phyloP scores from a whole-genome alignment of 257 asterid genomes.

The Leptodermis oblonga region DNA sequence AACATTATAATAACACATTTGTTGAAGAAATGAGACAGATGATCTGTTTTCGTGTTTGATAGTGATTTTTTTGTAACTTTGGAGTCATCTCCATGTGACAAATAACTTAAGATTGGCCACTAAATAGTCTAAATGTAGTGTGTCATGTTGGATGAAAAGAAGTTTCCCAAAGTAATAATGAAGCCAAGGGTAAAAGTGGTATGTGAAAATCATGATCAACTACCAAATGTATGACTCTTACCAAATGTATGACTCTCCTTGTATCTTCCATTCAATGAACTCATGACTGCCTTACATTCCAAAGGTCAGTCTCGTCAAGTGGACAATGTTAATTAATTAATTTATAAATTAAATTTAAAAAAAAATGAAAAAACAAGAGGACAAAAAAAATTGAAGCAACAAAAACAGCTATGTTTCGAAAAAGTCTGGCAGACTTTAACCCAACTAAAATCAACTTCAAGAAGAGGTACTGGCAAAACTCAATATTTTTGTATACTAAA shows the following conservation, averaged over 20 bases:
- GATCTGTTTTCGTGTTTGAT: too few relatives aligned
- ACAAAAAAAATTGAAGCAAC: background rate
- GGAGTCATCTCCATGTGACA: conserved; percentile 20
- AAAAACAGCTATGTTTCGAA: conserved; percentile 9
- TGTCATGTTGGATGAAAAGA: background rate
- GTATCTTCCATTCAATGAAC: conserved; percentile 11
- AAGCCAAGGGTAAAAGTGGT: conserved; percentile 26
- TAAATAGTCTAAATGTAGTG: too few relatives aligned
- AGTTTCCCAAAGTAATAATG: background rate
- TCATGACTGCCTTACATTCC: conserved; percentile 30
- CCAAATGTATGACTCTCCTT: conserved; percentile 17
- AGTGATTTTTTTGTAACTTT: conserved; percentile 20
- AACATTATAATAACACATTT: too few relatives aligned
- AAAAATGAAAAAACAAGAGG: too few relatives aligned
- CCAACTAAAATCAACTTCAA: too few relatives aligned
- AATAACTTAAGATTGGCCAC: background rate
- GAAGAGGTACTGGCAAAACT: too few relatives aligned
- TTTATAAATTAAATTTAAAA: too few relatives aligned
- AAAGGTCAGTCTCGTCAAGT: conserved; percentile 34
- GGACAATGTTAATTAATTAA: background rate
- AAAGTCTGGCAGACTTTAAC: background rate
- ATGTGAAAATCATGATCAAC: conserved; percentile 10
- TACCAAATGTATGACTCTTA: conserved; percentile 16
- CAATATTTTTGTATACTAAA: too few relatives aligned
- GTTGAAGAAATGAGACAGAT: too few relatives aligned